Evolutionary conservation across 257 asterid genomes (phyloP), one percentile per base, ranked within the genome.

Genomic region (Vinca minor): DNA sequence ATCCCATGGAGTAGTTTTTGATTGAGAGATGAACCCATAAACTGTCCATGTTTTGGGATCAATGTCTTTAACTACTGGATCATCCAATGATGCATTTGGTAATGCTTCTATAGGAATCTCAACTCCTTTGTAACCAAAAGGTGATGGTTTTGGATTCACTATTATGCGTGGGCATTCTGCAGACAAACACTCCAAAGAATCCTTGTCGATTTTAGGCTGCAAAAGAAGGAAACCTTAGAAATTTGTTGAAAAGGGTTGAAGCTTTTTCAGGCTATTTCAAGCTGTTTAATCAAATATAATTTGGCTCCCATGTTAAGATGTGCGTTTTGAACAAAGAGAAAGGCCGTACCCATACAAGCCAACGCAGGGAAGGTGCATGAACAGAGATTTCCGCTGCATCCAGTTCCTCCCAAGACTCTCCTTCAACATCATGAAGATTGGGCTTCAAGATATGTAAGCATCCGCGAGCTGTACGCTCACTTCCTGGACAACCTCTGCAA

Each of bases 341-440:
- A 58, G 36, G 38, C 5, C 79, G 46, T 89, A 92, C 98, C 98
- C 98, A 92, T 28, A 89, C 84, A 54, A 92, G 98, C 97, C 98
- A 92, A 61, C 91, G 89, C 60, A 92, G 87, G 4, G 97, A 92
- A 35, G 61, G 79, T 23, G 96, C 86, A 74, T 82, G 83, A 7
- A 65, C 85, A 50, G 79, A 66, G 61, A 92, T 74, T 45, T 85
- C 87, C 29, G 63, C 66, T 45, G 85, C 60, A 59, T 87, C 97
- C 47, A 92, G 89, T 71, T 92, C 98, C 85, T 92, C 98, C 98
- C 98, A 92, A 12, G 98, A 89, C 59, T 92, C 98, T 48, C 91
- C 95, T 48, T 67, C 91, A 32, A 76, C 75, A 34, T 79, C 74
- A 28, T 76, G 79, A 70, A 92, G 79, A 67, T 45, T 71, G 53